phyloP scores from a whole-genome alignment of 2,329 filamentous ascomycete species.

The Aspergillus fumigatus region DNA sequence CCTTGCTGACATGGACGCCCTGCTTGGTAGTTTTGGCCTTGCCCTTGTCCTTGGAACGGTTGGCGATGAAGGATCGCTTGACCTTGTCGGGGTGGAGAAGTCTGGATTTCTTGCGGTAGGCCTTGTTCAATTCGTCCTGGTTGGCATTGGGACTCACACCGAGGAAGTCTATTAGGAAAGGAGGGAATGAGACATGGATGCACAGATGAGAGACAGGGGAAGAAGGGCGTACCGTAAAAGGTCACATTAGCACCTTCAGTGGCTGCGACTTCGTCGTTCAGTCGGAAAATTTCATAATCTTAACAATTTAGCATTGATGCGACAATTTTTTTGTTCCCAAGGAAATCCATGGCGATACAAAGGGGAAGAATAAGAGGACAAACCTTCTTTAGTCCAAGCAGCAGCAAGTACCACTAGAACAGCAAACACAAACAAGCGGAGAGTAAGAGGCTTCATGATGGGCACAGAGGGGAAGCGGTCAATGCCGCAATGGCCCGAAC shows the following conservation, averaged over 20 bases:
- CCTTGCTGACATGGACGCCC: constrained; percentile 63
- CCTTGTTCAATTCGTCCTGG: constrained; percentile 86
- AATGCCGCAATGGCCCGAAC: constrained; percentile 19
- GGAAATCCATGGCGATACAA: not conserved
- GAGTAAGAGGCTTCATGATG: constrained; percentile 65
- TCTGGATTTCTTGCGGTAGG: constrained; percentile 82
- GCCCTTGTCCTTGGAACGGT: constrained; percentile 54
- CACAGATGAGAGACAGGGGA: not conserved
- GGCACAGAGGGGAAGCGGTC: constrained; percentile 18
- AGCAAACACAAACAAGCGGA: constrained; percentile 65
- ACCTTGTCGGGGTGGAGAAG: constrained; percentile 93
- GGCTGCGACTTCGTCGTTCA: constrained; percentile 77
- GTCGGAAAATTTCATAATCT: constrained; percentile 95
- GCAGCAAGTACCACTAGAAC: constrained; percentile 63
- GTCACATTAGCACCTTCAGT: constrained; percentile 73
- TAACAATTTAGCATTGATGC: constrained; percentile 33
- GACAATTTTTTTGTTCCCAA: constrained; percentile 1
- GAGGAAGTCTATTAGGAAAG: constrained; percentile 61
- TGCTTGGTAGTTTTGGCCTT: constrained; percentile 53
- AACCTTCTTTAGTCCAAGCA: constrained; percentile 84
- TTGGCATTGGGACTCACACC: constrained; percentile 68
- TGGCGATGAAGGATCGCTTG: constrained; percentile 72
- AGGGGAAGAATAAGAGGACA: constrained; percentile 23
- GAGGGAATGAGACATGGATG: constrained; percentile 1
- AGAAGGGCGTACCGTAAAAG: constrained; percentile 65